Evolutionary conservation across 1,284 basidiomycete species (phyloP), one percentile per base, ranked within the genome.

Genomic region (Hemileia vastatrix): DNA sequence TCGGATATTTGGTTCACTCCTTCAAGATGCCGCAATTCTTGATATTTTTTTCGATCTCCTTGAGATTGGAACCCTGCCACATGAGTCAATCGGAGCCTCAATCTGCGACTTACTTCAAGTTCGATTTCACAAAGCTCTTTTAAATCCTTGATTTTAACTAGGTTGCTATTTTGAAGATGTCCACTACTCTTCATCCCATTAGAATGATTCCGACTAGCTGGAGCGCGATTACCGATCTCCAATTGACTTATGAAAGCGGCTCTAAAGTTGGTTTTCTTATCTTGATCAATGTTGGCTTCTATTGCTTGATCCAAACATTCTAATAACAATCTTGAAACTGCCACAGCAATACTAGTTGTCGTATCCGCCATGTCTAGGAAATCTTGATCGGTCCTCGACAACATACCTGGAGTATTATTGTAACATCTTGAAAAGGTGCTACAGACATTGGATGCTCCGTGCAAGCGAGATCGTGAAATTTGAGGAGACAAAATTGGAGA

Each of bases 351-450:
- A 15, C 78, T 75, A 2, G 77, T 77, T 0, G 79, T 79, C 13
- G 76, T 75, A 54, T 79, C 79, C 6, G 79, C 75, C 48, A 77
- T 76, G 52, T 79, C 78, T 6, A 80, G 66, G 33, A 80, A 72
- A 54, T 77, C 78, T 31, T 78, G 78, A 65, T 80, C 78, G 51
- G 18, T 77, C 68, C 47, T 73, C 74, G 0, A 76, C 72, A 43
- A 68, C 65, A 6, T 75, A 74, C 23, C 75, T 67, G 1, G 77
- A 76, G 4, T 76, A 77, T 1, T 73, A 70, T 9, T 40, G 63
- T 58, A 51, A 54, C 61, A 11, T 64, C 52, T 21, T 49, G 40
- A 48, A n/a, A 32, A 36, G 53, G 23, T 40, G 61, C 13, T 15
- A 21, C 9, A 51, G 44, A 6, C 55, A 43, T 3, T 49, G 43